phyloP scores from a whole-genome alignment of 139 green algal species.

The Mychonastes homosphaera region DNA sequence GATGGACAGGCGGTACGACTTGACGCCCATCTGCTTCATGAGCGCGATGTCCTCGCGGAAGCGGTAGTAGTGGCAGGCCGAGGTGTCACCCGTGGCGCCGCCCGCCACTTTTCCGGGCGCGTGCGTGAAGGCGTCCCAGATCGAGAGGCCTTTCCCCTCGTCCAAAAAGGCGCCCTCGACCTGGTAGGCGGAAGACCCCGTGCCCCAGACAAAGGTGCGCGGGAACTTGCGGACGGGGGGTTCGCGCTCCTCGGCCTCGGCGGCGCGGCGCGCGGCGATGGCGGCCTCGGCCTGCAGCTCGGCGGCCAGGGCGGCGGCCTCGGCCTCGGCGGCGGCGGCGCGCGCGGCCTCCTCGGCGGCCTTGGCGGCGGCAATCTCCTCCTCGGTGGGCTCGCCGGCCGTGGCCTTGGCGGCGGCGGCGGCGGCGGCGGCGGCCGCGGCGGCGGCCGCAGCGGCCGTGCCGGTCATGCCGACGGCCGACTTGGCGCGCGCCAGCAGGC shows the following conservation, averaged over 20 bases:
- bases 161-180: constrained; percentile 24
- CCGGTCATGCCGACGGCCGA: not conserved
- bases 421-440: not conserved
- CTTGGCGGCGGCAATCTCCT: not conserved
- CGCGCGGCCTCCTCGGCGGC: not conserved
- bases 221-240: constrained; percentile 18
- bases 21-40: constrained; percentile 33
- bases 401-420: not conserved
- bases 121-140: constrained; percentile 32
- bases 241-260: no score
- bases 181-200: constrained; percentile 25
- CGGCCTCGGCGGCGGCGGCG: not conserved
- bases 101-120: constrained; percentile 25
- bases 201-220: constrained; percentile 25
- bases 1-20: constrained; percentile 38
- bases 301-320: not conserved
- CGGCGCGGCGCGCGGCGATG: not conserved
- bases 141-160: constrained; percentile 21
- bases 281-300: not conserved
- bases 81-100: constrained; percentile 26
- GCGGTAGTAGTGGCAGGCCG: constrained; percentile 34
- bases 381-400: constrained; percentile 8
- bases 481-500: constrained; percentile 8
- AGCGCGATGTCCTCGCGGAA: constrained; percentile 35
- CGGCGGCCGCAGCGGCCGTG: not conserved